Evolutionary conservation across 1,284 basidiomycete genomes (phyloP), one percentile per base, ranked within the genome.

Genomic region (Termitomyces sp.): DNA sequence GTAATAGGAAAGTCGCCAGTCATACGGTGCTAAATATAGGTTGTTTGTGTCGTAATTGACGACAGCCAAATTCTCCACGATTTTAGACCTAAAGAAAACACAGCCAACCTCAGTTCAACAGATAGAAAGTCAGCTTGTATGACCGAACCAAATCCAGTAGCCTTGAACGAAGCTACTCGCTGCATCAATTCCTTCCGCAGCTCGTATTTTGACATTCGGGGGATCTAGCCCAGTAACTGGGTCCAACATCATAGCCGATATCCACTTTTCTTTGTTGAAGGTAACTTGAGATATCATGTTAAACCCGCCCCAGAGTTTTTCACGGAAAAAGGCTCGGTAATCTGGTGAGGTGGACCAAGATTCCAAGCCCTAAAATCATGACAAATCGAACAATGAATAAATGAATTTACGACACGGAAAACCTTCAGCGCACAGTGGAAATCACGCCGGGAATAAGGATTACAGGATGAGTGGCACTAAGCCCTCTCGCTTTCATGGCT

Each of bases 41-140:
- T 94, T 94, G 64, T 95, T 93, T 2, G 91, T 90, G 64, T 96
- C 93, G 64, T 97, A 97, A 63, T 89, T 89, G 19, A 96, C 80
- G 1, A 88, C 91, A 0, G 95, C 94, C 1, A 98, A 78, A 65
- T 98, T 98, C 70, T 98, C 88, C 10, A 98, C 86, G 53, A 98
- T 91, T 72, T 95, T 95, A 3, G 90, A 84, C 88, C 89, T 90
- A 58, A 33, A 49, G 21, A 28, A 15, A 30, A 50, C 17, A 62
- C 17, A 15, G 50, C 24, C 24, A 24, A 1, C 13, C 9, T 52
- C 9, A 6, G n/a, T 13, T 31, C 24, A 38, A 21, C 54, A 26
- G 10, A 19, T 31, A 40, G 15, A 47, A 13, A 6, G 3, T 55
- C 30, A 38, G 42, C 7, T 10, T 17, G 34, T 33, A 46, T 38